Conservation (phyloP, 805 yeast species). For the Nakazawaea holstii region DNA sequence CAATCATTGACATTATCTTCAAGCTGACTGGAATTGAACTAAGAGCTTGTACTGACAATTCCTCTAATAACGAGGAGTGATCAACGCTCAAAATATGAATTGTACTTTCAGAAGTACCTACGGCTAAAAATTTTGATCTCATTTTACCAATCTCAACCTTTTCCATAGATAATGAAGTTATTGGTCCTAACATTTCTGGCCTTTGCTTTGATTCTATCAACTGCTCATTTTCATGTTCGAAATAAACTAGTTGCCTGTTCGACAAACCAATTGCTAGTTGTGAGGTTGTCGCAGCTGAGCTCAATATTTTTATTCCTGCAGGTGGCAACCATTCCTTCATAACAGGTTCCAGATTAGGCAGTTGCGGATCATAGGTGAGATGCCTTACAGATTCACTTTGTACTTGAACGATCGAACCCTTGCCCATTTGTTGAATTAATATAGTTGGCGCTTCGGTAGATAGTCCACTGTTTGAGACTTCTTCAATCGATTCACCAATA, state of each 20-base stretch:
- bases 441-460: slow-evolving; percentile 53
- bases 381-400: slow-evolving; percentile 68
- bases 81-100: slow-evolving; percentile 63
- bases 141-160: slow-evolving; percentile 36
- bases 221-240: slow-evolving; percentile 68
- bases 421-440: slow-evolving; percentile 64
- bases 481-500: slow-evolving; percentile 77
- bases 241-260: slow-evolving; percentile 72
- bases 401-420: slow-evolving; percentile 61
- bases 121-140: slow-evolving; percentile 54
- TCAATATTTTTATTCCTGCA: slow-evolving; percentile 57
- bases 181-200: slow-evolving; percentile 44
- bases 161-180: slow-evolving; percentile 43
- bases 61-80: slow-evolving; percentile 53
- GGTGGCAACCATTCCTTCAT: slow-evolving; percentile 80
- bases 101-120: slow-evolving; percentile 68
- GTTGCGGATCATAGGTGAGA: slow-evolving; percentile 28
- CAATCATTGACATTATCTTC: slow-evolving; percentile 27
- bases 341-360: slow-evolving; percentile 21
- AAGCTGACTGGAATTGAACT: slow-evolving; percentile 42
- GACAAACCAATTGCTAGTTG: slow-evolving; percentile 73
- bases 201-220: slow-evolving; percentile 67
- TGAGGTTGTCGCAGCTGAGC: slow-evolving; percentile 55
- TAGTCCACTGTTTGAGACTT: slow-evolving; percentile 58
- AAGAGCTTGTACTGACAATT: slow-evolving; percentile 60